Percentiles rank a stretch among this genome's conserved stretches.
Evolutionary conservation across 106 monocot species (phyloP).

Genomic region (Dioscorea alata): DNA sequence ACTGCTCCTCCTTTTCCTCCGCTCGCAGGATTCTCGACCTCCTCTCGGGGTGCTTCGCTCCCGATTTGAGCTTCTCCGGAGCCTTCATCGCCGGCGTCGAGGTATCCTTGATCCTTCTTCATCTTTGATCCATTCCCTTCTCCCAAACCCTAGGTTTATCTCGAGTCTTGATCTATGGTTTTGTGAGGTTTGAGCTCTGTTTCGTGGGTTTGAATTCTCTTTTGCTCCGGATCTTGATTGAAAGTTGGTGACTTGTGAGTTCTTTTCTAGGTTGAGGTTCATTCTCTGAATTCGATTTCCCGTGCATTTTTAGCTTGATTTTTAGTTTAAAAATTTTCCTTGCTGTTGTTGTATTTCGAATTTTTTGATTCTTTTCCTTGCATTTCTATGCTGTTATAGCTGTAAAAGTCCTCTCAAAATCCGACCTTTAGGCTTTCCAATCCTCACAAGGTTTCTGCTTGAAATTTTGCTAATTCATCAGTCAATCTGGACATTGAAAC

Average conservation of each 20-base stretch:
- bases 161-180: no score
- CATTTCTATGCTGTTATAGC: background rate
- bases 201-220: background rate
- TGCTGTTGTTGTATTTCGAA: background rate
- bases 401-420: background rate
- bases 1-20: no score
- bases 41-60: no score
- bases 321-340: background rate
- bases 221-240: background rate
- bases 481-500: background rate
- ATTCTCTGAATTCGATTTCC: background rate
- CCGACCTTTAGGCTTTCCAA: background rate
- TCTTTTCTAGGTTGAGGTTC: background rate
- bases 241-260: background rate
- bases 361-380: background rate
- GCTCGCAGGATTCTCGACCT: no score
- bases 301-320: background rate
- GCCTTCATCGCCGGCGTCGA: no score
- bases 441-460: background rate
- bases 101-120: no score
- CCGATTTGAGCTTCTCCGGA: no score
- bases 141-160: no score
- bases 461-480: background rate
- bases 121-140: no score
- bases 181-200: no score